A percentile compares a stretch with the other conserved stretches of the same genome.
Evolutionary conservation across 805 yeast genomes (phyloP).

Genomic region (Lipomyces kockii): DNA sequence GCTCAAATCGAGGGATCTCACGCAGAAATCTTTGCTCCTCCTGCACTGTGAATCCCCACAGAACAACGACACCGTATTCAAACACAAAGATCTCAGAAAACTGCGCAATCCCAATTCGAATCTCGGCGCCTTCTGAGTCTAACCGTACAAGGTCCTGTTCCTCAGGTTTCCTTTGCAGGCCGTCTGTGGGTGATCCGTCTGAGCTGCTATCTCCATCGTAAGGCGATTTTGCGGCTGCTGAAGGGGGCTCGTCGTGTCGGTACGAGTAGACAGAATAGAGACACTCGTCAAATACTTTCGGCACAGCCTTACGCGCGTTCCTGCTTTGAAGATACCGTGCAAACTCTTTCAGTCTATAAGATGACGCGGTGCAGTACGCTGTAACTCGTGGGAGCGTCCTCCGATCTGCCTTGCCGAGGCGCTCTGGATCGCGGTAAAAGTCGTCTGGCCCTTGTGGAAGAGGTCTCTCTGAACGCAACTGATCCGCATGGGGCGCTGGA

Average conservation of each 20-base stretch:
- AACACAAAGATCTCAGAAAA: constrained; percentile 83
- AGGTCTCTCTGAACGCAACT: background rate
- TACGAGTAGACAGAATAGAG: constrained; percentile 83
- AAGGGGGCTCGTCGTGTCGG: constrained; percentile 17
- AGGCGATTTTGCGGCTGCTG: background rate
- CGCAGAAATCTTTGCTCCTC: constrained; percentile 82
- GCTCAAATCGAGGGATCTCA: constrained; percentile 86
- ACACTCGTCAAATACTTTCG: constrained; percentile 92
- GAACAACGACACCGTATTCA: constrained; percentile 94
- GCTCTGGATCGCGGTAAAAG: constrained; percentile 83
- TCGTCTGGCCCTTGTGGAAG: constrained; percentile 75
- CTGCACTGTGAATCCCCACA: constrained; percentile 90
- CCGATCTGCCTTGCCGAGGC: constrained; percentile 83
- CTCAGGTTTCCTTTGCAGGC: constrained; percentile 19
- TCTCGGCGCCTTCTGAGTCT: constrained; percentile 95
- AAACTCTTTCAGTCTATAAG: constrained; percentile 86
- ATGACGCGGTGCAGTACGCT: constrained; percentile 94
- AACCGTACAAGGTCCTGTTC: constrained; percentile 57
- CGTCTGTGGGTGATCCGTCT: background rate
- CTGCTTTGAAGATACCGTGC: constrained; percentile 83
- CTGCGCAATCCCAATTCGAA: constrained; percentile 73
- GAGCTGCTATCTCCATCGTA: constrained; percentile 10
- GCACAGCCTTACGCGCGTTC: constrained; percentile 61
- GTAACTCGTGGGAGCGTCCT: constrained; percentile 89
- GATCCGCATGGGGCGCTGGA: constrained; percentile 9